These are phyloP conservation scores for Tolypocladium nubicola DNA, from an alignment of 2,329 filamentous ascomycete species.

Conservation along the genomic window DNA sequence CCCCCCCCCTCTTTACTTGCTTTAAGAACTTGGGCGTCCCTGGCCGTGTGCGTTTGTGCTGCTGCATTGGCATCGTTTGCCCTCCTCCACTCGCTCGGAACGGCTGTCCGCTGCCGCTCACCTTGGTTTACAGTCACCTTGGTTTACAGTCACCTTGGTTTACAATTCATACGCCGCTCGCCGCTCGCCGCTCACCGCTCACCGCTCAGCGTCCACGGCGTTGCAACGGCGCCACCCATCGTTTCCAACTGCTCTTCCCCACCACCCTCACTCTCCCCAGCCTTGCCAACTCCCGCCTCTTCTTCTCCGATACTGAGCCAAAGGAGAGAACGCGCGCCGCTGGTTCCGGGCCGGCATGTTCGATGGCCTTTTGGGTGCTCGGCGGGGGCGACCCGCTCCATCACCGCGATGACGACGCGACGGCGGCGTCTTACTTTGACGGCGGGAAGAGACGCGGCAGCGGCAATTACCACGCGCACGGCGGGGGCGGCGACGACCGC, in stretches of 20 bases:
- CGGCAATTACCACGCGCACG: neutral
- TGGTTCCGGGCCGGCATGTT: conserved; percentile 16
- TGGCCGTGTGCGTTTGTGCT: neutral
- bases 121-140: neutral
- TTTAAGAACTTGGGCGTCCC: neutral
- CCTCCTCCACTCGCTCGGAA: neutral
- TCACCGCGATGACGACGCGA: conserved; percentile 2
- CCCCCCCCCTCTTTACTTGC: neutral
- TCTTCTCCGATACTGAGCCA: too few species aligned
- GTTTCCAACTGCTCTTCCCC: neutral
- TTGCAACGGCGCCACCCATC: neutral
- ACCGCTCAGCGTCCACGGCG: too few species aligned
- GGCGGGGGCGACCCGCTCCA: conserved; percentile 17
- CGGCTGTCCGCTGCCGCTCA: neutral
- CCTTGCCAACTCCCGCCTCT: too few species aligned
- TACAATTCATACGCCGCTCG: neutral
- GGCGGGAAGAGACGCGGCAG: conserved; percentile 1
- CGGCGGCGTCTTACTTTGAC: conserved; percentile 3
- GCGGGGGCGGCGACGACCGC: neutral
- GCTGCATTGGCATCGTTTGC: neutral
- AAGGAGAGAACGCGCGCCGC: neutral
- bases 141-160: neutral
- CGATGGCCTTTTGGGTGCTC: conserved; percentile 29
- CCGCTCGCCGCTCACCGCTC: neutral
- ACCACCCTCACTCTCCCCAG: too few species aligned